Evolutionary conservation across 768 basidiomycete species (phyloP), one percentile per base, ranked within the genome.

Genomic region (Suillus alpinus): DNA sequence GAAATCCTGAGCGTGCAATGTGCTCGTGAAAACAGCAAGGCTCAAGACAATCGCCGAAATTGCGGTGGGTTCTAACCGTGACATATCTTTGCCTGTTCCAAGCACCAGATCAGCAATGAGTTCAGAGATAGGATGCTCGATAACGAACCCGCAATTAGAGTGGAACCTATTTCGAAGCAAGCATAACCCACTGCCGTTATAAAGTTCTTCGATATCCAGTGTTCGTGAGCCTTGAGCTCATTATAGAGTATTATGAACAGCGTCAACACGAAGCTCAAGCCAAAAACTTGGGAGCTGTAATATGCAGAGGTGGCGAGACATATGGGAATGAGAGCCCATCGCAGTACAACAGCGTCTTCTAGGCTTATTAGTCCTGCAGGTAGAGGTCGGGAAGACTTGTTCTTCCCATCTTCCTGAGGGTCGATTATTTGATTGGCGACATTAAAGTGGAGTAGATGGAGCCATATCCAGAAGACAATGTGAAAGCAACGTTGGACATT

Each of bases 341-440:
- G 76, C 20, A 81, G 67, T 1, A 72, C 56, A 9, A 62, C 66
- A 6, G 81, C 77, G 16, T 76, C 59, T 6, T 34, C 57, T 0
- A 77, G 52, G n/a, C 72, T 71, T 26, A 83, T 76, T 26, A 78
- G 77, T 1, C 76, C 76, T 9, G 81, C 69, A 0, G 81, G 81
- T 26, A 83, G 64, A 0, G 82, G 81, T 13, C 82, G 68, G 59
- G 77, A 76, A 2, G 78, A 76, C 57, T 81, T 80, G 67, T 83
- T 83, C 51, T 71, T 47, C 26, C 63, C 71, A 59, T 83, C 81
- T 66, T 83, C 81, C 12, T 75, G 75, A 5, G 75, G 72, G 6
- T 71, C 69, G 36, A 76, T 69, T 23, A 72, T 74, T 65, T 83
- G 81, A 59, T 83, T 83, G 3, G 78, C 71, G n/a, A 81, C 65